Percentiles rank a stretch among this genome's conserved stretches.
These are phyloP conservation scores for Fagopyrum esculentum DNA, from an alignment of 148 eudicot genomes.

Conservation along the genomic window DNA sequence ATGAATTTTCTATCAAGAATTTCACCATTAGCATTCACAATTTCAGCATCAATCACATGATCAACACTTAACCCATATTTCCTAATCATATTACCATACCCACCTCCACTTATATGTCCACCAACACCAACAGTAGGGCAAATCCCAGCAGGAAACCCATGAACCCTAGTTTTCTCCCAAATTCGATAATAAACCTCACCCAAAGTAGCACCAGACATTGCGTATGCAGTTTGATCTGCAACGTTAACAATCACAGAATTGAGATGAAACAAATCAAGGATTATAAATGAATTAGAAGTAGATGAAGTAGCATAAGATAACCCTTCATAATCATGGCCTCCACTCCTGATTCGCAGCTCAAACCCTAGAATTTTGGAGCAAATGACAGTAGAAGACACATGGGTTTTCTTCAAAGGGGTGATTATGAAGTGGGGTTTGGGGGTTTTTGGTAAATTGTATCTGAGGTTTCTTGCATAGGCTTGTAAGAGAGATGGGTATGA, in stretches of 20 bases:
- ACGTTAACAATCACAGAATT: conserved; percentile 21
- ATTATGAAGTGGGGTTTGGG: conserved; percentile 21
- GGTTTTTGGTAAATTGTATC: conserved; percentile 13
- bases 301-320: conserved; percentile 25
- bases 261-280: conserved; percentile 32
- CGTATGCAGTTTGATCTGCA: conserved; percentile 31
- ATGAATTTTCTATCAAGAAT: conserved; percentile 32
- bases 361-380: conserved; percentile 22
- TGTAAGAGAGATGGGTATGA: conserved; percentile 18
- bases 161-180: conserved; percentile 26
- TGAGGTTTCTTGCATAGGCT: conserved; percentile 19
- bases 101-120: conserved; percentile 56
- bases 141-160: conserved; percentile 45
- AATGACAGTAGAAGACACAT: conserved; percentile 21
- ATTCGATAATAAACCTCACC: conserved; percentile 42
- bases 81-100: conserved; percentile 42
- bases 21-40: conserved; percentile 35
- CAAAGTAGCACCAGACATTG: conserved; percentile 39
- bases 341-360: conserved; percentile 28
- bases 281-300: conserved; percentile 24
- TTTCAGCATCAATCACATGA: conserved; percentile 35
- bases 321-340: conserved; percentile 53
- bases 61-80: conserved; percentile 36
- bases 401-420: conserved; percentile 22
- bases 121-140: conserved; percentile 50